Conservation (phyloP, 2,329 filamentous ascomycete species). For the Epichloe sibirici region DNA sequence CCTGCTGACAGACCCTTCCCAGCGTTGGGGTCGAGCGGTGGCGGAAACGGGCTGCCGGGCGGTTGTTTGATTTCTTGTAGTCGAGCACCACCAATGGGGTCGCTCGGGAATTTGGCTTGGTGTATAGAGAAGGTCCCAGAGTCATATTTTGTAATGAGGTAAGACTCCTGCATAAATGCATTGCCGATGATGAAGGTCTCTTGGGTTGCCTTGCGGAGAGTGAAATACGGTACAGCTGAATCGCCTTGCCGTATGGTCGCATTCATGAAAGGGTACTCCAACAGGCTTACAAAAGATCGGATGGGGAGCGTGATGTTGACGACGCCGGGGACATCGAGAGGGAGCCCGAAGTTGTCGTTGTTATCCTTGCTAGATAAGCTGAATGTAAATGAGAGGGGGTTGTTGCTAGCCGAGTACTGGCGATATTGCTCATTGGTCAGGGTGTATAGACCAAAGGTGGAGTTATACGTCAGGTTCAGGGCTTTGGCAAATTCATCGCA, state of each 20-base stretch:
- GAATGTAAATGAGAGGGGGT: slow-evolving; percentile 42
- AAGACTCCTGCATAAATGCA: slow-evolving; percentile 59
- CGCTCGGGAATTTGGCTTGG: slow-evolving; percentile 39
- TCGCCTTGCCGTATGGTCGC: slow-evolving; percentile 31
- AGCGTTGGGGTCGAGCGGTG: slow-evolving; percentile 15
- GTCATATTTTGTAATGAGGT: slow-evolving; percentile 45
- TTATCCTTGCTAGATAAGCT: slow-evolving; percentile 43
- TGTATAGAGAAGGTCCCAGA: slow-evolving; percentile 40
- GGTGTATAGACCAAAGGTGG: slow-evolving; percentile 50
- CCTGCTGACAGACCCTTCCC: slow-evolving; percentile 23
- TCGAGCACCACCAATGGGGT: slow-evolving; percentile 26
- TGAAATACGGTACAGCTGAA: slow-evolving; percentile 48
- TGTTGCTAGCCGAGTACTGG: slow-evolving; percentile 28
- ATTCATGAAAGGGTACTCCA: slow-evolving; percentile 37
- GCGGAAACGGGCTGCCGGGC: slow-evolving; percentile 34
- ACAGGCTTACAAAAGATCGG: slow-evolving; percentile 35
- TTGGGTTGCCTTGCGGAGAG: slow-evolving; percentile 43
- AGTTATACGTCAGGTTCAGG: slow-evolving; percentile 54
- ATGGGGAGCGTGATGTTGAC: slow-evolving; percentile 44
- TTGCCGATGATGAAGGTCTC: slow-evolving; percentile 49
- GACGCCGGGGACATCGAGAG: slow-evolving; percentile 35
- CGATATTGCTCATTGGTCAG: slow-evolving; percentile 45
- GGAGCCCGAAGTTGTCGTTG: slow-evolving; percentile 36
- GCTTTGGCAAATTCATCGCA: slow-evolving; percentile 53
- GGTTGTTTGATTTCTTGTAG: slow-evolving; percentile 31